Evolutionary conservation across 371 early-diverging fungal genomes (phyloP).

Genomic region (Mucor mucedo): DNA sequence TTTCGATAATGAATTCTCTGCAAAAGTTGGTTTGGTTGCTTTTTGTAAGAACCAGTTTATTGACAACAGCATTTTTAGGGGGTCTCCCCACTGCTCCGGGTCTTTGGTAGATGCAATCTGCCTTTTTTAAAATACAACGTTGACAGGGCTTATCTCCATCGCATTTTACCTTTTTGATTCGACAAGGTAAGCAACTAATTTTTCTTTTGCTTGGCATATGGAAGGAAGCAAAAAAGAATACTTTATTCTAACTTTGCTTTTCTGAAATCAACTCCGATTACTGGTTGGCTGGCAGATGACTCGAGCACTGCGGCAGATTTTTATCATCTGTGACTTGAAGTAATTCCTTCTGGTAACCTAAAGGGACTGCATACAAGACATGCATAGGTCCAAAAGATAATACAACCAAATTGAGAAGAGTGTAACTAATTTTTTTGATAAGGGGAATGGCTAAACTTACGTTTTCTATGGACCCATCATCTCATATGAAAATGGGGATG

Average conservation of each 20-base stretch:
- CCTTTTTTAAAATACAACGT: slow-evolving; percentile 21
- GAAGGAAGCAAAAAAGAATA: slow-evolving; percentile 1
- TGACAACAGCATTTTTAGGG: slow-evolving; percentile 41
- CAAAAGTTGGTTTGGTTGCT: slow-evolving; percentile 2
- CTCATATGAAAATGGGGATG: neutral
- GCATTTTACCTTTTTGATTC: slow-evolving; percentile 34
- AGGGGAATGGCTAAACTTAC: slow-evolving; percentile 15
- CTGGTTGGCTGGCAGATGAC: too few species aligned
- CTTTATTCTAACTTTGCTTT: too few species aligned
- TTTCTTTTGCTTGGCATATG: slow-evolving; percentile 27
- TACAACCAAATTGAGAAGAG: too few species aligned
- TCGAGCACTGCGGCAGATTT: neutral
- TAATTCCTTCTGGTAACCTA: too few species aligned
- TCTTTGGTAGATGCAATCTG: slow-evolving; percentile 27
- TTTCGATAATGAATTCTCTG: slow-evolving; percentile 31
- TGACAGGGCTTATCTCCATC: slow-evolving; percentile 34
- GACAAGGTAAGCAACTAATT: slow-evolving; percentile 34
- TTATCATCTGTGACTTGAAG: too few species aligned
- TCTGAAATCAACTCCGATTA: too few species aligned
- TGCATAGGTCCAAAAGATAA: slow-evolving; percentile 9
- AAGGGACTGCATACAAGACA: too few species aligned
- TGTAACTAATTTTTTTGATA: neutral
- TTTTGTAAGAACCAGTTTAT: slow-evolving; percentile 29
- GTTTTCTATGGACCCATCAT: too few species aligned
- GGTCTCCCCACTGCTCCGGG: slow-evolving; percentile 37